Evolutionary conservation across 306 rosid genomes (phyloP).

Genomic region (Acacia confusa): DNA sequence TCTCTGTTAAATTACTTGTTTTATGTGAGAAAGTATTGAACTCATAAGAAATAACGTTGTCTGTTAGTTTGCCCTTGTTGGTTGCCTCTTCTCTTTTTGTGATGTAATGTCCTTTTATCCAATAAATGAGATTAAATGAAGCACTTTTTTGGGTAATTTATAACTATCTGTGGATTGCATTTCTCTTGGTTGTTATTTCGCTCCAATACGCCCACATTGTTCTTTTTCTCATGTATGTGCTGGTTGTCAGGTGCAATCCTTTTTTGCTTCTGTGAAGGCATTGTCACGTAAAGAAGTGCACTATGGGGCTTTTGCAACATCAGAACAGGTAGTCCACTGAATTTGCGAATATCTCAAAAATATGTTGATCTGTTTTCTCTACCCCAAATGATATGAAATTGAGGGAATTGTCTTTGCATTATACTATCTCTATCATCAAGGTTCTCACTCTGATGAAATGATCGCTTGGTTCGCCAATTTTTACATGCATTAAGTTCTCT

Average conservation of each 20-base stretch:
- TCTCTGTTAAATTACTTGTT: slow-evolving; percentile 15
- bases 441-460: not conserved
- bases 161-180: not conserved
- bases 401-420: not conserved
- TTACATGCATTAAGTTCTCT: slow-evolving; percentile 13
- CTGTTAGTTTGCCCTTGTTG: not conserved
- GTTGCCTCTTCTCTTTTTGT: not conserved
- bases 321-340: slow-evolving; percentile 74
- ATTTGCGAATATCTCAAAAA: not conserved
- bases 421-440: not conserved
- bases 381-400: not conserved
- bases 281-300: slow-evolving; percentile 95
- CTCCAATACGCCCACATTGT: not conserved
- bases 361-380: slow-evolving; percentile 1
- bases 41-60: not conserved
- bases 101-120: not conserved
- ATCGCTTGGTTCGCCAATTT: slow-evolving; percentile 10
- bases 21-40: not conserved
- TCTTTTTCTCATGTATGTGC: slow-evolving; percentile 15
- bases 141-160: not conserved
- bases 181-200: not conserved
- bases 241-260: slow-evolving; percentile 77
- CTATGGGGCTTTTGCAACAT: slow-evolving; percentile 97
- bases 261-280: slow-evolving; percentile 85
- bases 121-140: not conserved